Evolutionary conservation across 768 basidiomycete genomes (phyloP).

Genomic region (Boletus patriciae): DNA sequence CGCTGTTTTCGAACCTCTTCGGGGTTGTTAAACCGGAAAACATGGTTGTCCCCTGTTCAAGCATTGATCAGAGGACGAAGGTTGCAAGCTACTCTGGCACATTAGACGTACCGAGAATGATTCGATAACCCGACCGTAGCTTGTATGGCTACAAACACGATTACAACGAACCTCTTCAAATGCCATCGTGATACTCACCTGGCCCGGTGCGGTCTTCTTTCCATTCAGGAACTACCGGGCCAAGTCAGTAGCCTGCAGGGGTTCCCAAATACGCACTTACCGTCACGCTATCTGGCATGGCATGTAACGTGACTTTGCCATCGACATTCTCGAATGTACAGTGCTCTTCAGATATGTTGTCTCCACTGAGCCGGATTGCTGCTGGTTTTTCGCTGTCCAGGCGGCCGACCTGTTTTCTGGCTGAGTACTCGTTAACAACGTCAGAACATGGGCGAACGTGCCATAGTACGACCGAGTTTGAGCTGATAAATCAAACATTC

Average conservation of each 20-base stretch:
- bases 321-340: constrained; percentile 87
- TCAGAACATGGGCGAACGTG: constrained; percentile 33
- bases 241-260: constrained; percentile 14
- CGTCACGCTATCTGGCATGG: constrained; percentile 78
- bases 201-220: constrained; percentile 73
- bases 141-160: constrained; percentile 58
- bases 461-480: constrained; percentile 80
- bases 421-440: constrained; percentile 15
- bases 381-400: constrained; percentile 78
- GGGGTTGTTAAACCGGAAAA: constrained; percentile 96
- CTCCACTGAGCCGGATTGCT: constrained; percentile 89
- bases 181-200: constrained; percentile 47
- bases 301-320: constrained; percentile 80
- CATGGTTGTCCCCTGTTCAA: constrained; percentile 85
- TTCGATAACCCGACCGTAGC: constrained; percentile 91
- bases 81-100: background rate
- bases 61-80: constrained; percentile 3
- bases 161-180: constrained; percentile 9
- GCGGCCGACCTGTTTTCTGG: constrained; percentile 67
- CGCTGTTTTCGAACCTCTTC: constrained; percentile 92
- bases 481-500: constrained; percentile 94
- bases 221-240: constrained; percentile 83
- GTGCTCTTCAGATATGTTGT: constrained; percentile 89
- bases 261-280: constrained; percentile 43
- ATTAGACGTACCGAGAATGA: constrained; percentile 76